phyloP scores from a whole-genome alignment of 1,139 yeast genomes.

The Scheffersomyces parashehatae region DNA sequence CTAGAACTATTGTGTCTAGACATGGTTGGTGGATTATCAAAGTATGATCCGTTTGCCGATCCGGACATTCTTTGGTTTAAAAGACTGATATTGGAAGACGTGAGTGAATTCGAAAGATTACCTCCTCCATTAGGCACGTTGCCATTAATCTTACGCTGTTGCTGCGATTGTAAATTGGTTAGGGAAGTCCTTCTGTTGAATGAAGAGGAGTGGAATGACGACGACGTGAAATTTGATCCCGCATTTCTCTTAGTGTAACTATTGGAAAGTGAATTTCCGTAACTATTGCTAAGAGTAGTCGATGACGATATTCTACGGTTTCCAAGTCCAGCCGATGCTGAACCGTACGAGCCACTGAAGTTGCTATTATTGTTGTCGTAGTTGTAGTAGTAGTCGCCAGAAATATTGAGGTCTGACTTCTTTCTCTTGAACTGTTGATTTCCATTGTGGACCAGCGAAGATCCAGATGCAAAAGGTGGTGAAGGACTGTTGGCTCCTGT shows the following conservation, averaged over 20 bases:
- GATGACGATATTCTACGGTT: conserved; percentile 14
- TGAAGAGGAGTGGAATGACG: conserved; percentile 22
- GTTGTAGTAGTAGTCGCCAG: conserved; percentile 10
- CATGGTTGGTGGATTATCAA: conserved; percentile 22
- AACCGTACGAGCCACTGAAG: conserved; percentile 3
- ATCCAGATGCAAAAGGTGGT: conserved; percentile 22
- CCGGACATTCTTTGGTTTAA: conserved; percentile 25
- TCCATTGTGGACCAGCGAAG: conserved; percentile 12
- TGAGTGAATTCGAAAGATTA: conserved; percentile 18
- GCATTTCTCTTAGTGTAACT: conserved; percentile 15
- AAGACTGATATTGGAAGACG: conserved; percentile 29
- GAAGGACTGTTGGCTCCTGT: conserved; percentile 17
- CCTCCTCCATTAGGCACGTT: conserved; percentile 1
- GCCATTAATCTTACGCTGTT: conserved; percentile 9
- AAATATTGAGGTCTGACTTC: conserved; percentile 37
- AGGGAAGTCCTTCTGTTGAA: conserved; percentile 22
- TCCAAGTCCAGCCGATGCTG: conserved; percentile 11
- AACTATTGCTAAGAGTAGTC: conserved; percentile 9
- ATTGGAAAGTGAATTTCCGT: conserved; percentile 1
- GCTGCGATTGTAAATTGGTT: conserved; percentile 14
- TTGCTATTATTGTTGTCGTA: background rate
- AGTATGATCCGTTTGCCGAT: conserved; percentile 20
- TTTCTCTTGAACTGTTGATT: conserved; percentile 44
- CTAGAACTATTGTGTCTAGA: conserved; percentile 16
- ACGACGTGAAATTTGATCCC: conserved; percentile 12